Base-by-base conservation (phyloP, 2,329 filamentous ascomycete genomes). In the Trichoderma simmonsii region DNA sequence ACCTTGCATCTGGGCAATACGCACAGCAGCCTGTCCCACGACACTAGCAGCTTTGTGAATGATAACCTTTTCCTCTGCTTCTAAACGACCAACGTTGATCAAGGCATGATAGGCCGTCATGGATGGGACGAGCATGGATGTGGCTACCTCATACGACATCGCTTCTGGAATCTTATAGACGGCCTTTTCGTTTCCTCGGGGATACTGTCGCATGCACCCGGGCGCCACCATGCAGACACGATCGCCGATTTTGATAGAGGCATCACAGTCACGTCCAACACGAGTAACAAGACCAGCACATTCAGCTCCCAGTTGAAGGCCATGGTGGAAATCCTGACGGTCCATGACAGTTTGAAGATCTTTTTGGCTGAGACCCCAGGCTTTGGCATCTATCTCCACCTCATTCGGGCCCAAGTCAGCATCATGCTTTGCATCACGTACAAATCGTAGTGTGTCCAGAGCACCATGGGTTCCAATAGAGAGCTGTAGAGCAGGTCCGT, bases 41-140 rank as follows among this genome's bases (percentile, higher is more conserved):
- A 77, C 78, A 2, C 81, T 79, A 1, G 76, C 74, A 2, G 77
- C 82, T 0, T 77, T 73, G 65, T 83, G 82, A 4, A 83, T 80
- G 2, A 83, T 73, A 0, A 83, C 75, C 1, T 71, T 76, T 36
- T 79, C 79, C 2, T 80, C 82, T 1, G 77, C 77, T 4, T 74
- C 62, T 0, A 86, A 75, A 0, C 79, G 76, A 1, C 68, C 77
- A 0, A 75, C 26, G 14, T 73, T 30, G 12, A 67, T 8, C 1
- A 77, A 48, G 1, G 73, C 71, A 3, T 76, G 72, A 12, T 74
- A 76, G 0, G 80, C 81, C 0, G 83, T 84, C 1, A 74, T 60
- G 43, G 75, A 81, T 0, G 78, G 77, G 5, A 80, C 74, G 0
- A 81, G 80, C 1, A 83, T 72, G 0, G 80, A 77, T 0, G 80